Evolutionary conservation across 768 basidiomycete species (phyloP).

Genomic region (Tulasnella sp.): DNA sequence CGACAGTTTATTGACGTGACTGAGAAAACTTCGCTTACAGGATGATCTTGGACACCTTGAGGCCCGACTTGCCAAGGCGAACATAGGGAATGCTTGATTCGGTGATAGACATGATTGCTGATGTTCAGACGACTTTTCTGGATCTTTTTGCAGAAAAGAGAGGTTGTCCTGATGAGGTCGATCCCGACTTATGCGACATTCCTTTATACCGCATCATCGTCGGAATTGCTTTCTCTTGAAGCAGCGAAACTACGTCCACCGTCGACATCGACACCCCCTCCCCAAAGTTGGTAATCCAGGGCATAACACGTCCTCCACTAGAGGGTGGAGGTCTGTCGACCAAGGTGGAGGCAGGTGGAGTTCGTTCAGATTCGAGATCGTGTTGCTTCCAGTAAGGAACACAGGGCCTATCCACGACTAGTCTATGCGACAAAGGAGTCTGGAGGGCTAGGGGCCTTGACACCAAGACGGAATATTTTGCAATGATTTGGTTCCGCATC

Average conservation of each 20-base stretch:
- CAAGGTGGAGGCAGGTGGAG: not conserved
- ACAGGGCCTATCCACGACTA: not conserved
- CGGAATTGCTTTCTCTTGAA: not conserved
- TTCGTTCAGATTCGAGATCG: not conserved
- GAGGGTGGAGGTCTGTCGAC: not conserved
- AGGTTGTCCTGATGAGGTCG: not conserved
- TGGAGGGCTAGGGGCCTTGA: not conserved
- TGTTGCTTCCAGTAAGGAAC: not conserved
- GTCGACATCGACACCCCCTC: not conserved
- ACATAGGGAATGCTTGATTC: constrained; percentile 29
- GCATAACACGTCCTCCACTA: not conserved
- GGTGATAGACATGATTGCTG: constrained; percentile 15
- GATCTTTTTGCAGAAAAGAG: not conserved
- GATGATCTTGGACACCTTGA: constrained; percentile 45
- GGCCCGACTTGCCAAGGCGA: constrained; percentile 36
- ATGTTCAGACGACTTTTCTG: not conserved
- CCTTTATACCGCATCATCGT: not conserved
- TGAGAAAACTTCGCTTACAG: constrained; percentile 37
- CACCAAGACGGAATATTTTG: too few relatives aligned
- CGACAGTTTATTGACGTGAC: too few relatives aligned
- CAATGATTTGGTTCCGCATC: too few relatives aligned
- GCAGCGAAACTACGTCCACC: not conserved
- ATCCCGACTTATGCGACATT: not conserved
- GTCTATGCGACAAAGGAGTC: not conserved
- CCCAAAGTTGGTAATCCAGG: not conserved